Evolutionary conservation across 176 grass and related monocot genomes (phyloP).

Genomic region (Oryza rufipogon): DNA sequence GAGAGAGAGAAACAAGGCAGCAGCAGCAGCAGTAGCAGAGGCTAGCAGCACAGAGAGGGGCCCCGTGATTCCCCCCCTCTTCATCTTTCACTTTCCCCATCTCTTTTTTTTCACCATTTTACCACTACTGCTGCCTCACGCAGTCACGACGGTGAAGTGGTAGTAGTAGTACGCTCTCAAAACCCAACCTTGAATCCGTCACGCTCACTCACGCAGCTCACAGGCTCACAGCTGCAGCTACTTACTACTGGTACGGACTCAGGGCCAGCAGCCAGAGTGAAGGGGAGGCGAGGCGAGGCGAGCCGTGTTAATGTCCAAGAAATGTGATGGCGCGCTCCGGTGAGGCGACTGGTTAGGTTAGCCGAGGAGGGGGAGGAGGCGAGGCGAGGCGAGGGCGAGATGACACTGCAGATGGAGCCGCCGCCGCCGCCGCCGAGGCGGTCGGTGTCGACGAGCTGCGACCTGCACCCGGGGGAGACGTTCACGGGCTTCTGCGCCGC

Average conservation of each 20-base stretch:
- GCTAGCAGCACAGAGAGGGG: not conserved
- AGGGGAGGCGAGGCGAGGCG: not conserved
- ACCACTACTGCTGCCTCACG: not conserved
- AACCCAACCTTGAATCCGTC: conserved; percentile 28
- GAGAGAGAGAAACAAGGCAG: not conserved
- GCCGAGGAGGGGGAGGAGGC: not conserved
- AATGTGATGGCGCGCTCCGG: conserved; percentile 26
- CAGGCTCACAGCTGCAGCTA: not conserved
- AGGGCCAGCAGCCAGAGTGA: conserved; percentile 1
- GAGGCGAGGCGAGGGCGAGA: not conserved
- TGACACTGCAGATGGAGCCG: conserved; percentile 59
- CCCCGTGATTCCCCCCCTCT: conserved; percentile 27
- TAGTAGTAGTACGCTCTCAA: not conserved
- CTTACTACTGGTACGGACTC: conserved; percentile 20
- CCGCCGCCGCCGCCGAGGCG: conserved; percentile 45
- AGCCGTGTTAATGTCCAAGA: not conserved
- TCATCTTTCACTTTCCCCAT: not conserved
- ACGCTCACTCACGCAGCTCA: conserved; percentile 4
- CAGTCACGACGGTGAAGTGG: too few relatives aligned
- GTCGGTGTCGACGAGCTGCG: conserved; percentile 57
- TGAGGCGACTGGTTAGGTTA: not conserved
- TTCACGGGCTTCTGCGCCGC: conserved; percentile 88
- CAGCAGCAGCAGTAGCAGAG: too few relatives aligned
- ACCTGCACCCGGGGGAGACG: conserved; percentile 79
- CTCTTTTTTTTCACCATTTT: not conserved